Evolutionary conservation across 2,329 filamentous ascomycete species (phyloP).

Genomic region (Neopestalotiopsis sp.): DNA sequence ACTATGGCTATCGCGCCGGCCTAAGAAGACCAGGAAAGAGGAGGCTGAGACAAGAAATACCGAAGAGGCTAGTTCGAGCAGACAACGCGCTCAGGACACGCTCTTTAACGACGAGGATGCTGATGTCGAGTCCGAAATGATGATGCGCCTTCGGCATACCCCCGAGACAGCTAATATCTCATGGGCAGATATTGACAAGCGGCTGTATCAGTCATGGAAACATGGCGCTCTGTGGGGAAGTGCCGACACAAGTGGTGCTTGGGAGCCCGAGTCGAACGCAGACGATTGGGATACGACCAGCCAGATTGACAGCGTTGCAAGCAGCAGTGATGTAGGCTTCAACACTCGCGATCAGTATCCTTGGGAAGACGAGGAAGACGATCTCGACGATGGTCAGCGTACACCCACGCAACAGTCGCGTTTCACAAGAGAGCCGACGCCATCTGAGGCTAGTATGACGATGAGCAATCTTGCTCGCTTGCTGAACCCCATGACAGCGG

Average conservation of each 20-base stretch:
- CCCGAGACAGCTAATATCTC: constrained; percentile 45
- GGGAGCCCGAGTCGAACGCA: constrained; percentile 59
- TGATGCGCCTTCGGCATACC: constrained; percentile 59
- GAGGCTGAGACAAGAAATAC: constrained; percentile 26
- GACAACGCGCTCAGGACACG: constrained; percentile 45
- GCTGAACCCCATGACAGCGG: constrained; percentile 77
- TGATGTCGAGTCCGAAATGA: constrained; percentile 82
- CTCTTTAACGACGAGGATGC: constrained; percentile 67
- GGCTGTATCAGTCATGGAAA: constrained; percentile 85
- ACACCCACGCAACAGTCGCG: constrained; percentile 77
- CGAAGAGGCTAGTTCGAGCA: constrained; percentile 27
- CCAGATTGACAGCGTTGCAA: constrained; percentile 59
- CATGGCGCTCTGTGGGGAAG: constrained; percentile 84
- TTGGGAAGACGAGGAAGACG: constrained; percentile 51
- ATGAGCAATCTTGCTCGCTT: constrained; percentile 76
- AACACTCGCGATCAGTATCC: constrained; percentile 54
- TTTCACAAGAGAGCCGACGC: constrained; percentile 57
- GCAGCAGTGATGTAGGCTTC: constrained; percentile 42
- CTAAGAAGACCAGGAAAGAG: constrained; percentile 36
- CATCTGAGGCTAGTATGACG: constrained; percentile 68
- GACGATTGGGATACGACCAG: constrained; percentile 79
- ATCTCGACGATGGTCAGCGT: constrained; percentile 57
- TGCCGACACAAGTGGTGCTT: constrained; percentile 81
- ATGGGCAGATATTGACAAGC: constrained; percentile 73
- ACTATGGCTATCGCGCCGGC: constrained; percentile 53